Evolutionary conservation across 2,329 filamentous ascomycete genomes (phyloP), one percentile per base, ranked within the genome.

Genomic region (Neofusicoccum parvum): DNA sequence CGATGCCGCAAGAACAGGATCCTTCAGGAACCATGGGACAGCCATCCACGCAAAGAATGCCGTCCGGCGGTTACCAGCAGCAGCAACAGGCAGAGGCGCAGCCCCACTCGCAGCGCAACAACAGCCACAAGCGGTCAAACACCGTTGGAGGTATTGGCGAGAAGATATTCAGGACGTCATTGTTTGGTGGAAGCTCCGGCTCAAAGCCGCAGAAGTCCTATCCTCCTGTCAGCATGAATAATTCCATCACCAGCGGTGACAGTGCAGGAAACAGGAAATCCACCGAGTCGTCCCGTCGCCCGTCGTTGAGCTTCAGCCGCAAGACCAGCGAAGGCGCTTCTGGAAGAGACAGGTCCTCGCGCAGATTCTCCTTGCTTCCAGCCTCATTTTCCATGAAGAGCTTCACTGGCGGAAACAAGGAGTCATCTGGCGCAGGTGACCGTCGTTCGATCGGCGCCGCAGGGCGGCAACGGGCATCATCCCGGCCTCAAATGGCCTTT

Each of bases 181-280:
- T 95, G 66, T 94, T 95, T 74, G 88, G 90, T n/a, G 85, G 87
- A 72, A 51, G 68, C 46, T 81, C 84, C 67, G 72, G 80, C 9
- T 85, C 83, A 68, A 88, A 92, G 75, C 43, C 41, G 7, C 81
- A 86, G 62, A 89, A 87, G 75, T 89, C 86, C 69, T 96, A 97
- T 73, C 94, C 94, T 65, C 94, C 94, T 3, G 91, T 94, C 54
- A 97, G 93, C 80, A 96, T 97, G 92, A 87, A 90, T 68, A 90
- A 90, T 68, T 83, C 87, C 1, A 87, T 90, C 77, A 81, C 87
- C 5, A 84, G 85, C 54, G 86, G 88, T 45, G 50, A 45, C 43
- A 78, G 88, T 84, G 78, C 83, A 73, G 81, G 80, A 51, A 76
- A 80, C 27, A 74, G 82, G 50, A 78, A 78, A 39, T 84, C 82